These are phyloP conservation scores for Leccinum fibrillosum DNA, from an alignment of 768 basidiomycete genomes.

Conservation along the genomic window DNA sequence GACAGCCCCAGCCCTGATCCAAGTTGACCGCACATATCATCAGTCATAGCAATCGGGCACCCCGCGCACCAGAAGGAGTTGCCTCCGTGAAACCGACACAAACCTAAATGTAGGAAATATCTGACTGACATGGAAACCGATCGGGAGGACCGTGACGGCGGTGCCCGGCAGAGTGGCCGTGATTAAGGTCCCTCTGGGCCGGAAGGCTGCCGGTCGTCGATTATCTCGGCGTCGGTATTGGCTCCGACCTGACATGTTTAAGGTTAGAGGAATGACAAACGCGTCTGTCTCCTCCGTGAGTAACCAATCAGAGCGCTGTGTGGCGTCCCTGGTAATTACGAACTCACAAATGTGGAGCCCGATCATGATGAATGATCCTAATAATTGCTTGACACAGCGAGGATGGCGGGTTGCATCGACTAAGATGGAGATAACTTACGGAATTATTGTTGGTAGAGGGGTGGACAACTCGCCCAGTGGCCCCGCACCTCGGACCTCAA, in stretches of 20 bases:
- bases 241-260: constrained; percentile 24
- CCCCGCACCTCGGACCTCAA: constrained; percentile 1
- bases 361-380: constrained; percentile 18
- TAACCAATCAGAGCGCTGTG: constrained; percentile 21
- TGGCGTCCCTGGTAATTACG: constrained; percentile 25
- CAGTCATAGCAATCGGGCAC: constrained; percentile 8
- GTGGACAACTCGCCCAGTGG: constrained; percentile 6
- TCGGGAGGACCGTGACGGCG: constrained; percentile 22
- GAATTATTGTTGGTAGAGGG: constrained; percentile 9
- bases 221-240: constrained; percentile 22
- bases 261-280: constrained; percentile 13
- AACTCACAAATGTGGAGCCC: constrained; percentile 19
- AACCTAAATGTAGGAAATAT: constrained; percentile 3
- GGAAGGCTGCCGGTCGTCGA: constrained; percentile 14
- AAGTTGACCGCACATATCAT: constrained; percentile 7
- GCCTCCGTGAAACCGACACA: constrained; percentile 14
- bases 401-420: constrained; percentile 9
- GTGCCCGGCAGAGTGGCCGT: constrained; percentile 22
- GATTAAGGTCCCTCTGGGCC: constrained; percentile 12
- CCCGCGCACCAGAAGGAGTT: constrained; percentile 13
- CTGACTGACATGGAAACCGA: constrained; percentile 16
- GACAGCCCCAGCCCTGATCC: constrained; percentile 18
- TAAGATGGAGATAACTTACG: constrained; percentile 17
- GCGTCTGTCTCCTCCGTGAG: constrained; percentile 22
- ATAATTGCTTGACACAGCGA: constrained; percentile 11